Evolutionary conservation across 148 eudicot species (phyloP), one percentile per base, ranked within the genome.

Genomic region (Diospyros kaki): DNA sequence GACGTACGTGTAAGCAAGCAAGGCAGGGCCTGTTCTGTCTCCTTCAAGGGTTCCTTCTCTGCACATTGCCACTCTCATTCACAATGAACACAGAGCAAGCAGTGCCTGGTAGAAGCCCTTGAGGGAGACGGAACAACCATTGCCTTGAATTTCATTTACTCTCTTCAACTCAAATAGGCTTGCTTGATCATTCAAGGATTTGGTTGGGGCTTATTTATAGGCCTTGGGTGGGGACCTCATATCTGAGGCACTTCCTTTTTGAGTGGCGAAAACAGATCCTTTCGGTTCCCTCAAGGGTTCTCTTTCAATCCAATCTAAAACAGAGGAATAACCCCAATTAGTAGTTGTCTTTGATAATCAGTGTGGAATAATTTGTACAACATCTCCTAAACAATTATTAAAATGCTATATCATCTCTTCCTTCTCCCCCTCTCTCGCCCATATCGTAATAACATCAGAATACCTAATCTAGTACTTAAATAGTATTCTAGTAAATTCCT

Each of bases 101-200:
- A 56, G 12, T 3, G 12, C 42, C 28, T 28, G 28, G 28, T 13
- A 67, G 81, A 78, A 78, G 81, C 81, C 76, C 58, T 73, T 73
- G 77, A 73, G 81, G 77, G 81, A 79, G 77, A 79, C 28, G 61
- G 38, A 79, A 61, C 81, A 79, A 58, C 65, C 76, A 59, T 18
- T 66, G 77, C 73, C 68, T 68, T 78, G 77, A 41, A 41, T 18
- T 9, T 73, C 48, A 44, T 58, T 67, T 15, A 1, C 5, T 4
- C 4, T 4, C 52, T 8, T 70, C 6, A 12, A 12, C 17, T 28
- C 13, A n/a, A 18, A 40, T 2, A 9, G 3, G 15, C 13, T 50
- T 11, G 40, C 10, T 48, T 15, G 73, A 69, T 28, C 3, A 4
- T 38, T 18, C n/a, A 15, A 41, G 64, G 17, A 28, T 28, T 41